A percentile compares a stretch with the other conserved stretches of the same genome.
phyloP scores from a whole-genome alignment of 108 stramenopile genomes.

The Schizochytrium sp. region DNA sequence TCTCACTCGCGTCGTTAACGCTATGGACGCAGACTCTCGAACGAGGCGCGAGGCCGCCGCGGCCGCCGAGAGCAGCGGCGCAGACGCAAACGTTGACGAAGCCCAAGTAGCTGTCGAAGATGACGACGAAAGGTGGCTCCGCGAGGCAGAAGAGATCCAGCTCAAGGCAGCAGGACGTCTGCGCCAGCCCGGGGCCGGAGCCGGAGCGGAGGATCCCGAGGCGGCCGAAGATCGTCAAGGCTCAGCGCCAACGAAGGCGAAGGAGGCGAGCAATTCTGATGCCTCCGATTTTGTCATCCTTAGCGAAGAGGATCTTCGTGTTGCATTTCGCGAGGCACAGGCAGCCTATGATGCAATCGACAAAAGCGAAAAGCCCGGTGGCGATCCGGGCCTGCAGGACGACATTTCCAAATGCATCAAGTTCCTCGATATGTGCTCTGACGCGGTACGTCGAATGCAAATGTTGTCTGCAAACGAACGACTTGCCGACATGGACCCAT shows the following conservation, averaged over 20 bases:
- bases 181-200: neutral
- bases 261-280: neutral
- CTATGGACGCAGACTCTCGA: too few relatives aligned
- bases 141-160: neutral
- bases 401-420: neutral
- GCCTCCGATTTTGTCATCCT: neutral
- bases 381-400: neutral
- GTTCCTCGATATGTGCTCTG: neutral
- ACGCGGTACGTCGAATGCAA: neutral
- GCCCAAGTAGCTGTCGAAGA: neutral
- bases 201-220: neutral
- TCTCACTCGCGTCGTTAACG: too few relatives aligned
- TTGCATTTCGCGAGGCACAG: neutral
- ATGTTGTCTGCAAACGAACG: neutral
- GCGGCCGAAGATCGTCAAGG: neutral
- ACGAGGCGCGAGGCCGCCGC: too few relatives aligned
- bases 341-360: neutral
- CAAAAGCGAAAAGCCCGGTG: neutral
- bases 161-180: neutral
- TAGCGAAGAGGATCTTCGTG: neutral
- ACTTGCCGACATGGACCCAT: conserved; percentile 17
- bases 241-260: neutral
- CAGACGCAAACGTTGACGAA: too few relatives aligned
- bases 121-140: neutral
- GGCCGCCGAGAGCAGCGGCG: too few relatives aligned